Conservation (phyloP, 441 rosid species). For the Arabidopsis lyrata region DNA sequence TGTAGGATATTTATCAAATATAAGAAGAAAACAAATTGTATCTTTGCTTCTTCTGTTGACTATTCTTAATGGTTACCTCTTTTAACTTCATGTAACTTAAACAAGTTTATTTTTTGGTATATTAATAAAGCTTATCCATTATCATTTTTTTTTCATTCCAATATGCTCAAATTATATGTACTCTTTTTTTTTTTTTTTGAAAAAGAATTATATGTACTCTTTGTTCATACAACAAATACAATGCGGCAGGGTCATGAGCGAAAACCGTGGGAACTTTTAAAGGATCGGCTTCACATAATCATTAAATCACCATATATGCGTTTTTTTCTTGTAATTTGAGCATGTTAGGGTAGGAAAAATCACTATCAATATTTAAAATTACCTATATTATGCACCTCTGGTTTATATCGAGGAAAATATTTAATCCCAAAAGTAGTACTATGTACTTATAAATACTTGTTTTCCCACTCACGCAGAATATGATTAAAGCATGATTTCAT, state of each 20-base stretch:
- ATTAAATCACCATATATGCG: background rate
- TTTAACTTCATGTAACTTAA: background rate
- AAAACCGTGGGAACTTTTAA: background rate
- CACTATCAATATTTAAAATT: background rate
- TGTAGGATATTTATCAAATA: background rate
- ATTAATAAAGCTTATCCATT: too few relatives aligned
- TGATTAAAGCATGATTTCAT: slow-evolving; percentile 38
- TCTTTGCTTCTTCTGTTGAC: background rate
- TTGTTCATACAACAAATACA: background rate
- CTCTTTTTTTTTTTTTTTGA: too few relatives aligned
- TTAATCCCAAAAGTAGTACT: background rate
- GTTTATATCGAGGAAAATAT: background rate
- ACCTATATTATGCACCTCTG: background rate
- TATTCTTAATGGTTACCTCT: background rate
- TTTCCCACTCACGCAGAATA: slow-evolving; percentile 15
- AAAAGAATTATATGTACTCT: too few relatives aligned
- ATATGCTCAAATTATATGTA: too few relatives aligned
- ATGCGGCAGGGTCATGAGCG: background rate
- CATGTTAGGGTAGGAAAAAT: slow-evolving; percentile 6
- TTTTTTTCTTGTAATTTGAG: background rate
- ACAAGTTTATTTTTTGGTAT: background rate
- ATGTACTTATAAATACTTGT: background rate
- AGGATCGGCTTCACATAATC: background rate
- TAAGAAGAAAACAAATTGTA: background rate
- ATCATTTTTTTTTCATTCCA: too few relatives aligned